These are phyloP conservation scores for Thelonectria rubi DNA, from an alignment of 2,329 filamentous ascomycete species.

Conservation along the genomic window DNA sequence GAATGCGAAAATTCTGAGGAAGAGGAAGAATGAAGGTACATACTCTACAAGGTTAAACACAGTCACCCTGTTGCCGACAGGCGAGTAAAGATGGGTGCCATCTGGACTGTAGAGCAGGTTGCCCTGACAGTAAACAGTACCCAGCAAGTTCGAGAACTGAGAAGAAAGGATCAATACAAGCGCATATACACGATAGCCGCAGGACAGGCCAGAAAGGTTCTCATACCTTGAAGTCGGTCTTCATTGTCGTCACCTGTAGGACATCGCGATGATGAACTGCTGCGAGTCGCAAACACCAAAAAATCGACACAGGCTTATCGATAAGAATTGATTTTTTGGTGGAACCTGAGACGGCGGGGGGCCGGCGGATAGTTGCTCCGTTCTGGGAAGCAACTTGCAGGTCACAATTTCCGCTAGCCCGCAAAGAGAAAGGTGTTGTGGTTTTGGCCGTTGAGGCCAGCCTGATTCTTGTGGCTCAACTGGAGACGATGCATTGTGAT, in stretches of 20 bases:
- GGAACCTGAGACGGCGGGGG: conserved; percentile 26
- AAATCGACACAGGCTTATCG: conserved; percentile 49
- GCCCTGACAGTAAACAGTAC: conserved; percentile 97
- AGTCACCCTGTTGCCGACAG: conserved; percentile 94
- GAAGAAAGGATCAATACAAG: conserved; percentile 1
- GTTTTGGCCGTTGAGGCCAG: conserved; percentile 19
- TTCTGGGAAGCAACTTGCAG: conserved; percentile 11
- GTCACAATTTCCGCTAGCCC: conserved; percentile 25
- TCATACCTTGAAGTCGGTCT: conserved; percentile 96
- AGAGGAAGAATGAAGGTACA: conserved; percentile 36
- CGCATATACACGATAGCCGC: not conserved
- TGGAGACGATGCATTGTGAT: not conserved
- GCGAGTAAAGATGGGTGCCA: conserved; percentile 93
- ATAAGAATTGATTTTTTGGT: conserved; percentile 45
- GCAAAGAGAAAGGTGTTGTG: conserved; percentile 28
- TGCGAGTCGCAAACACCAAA: conserved; percentile 44
- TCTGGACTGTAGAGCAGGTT: conserved; percentile 97
- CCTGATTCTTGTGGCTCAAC: conserved; percentile 29
- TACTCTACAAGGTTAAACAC: conserved; percentile 97
- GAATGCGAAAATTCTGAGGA: not conserved
- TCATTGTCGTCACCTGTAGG: conserved; percentile 75
- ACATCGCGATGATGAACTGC: conserved; percentile 50
- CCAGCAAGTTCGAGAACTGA: conserved; percentile 98
- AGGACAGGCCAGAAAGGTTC: not conserved
- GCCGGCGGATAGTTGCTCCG: conserved; percentile 50